Base-by-base conservation (phyloP, 129 eudicot species). In the Logfia minima region DNA sequence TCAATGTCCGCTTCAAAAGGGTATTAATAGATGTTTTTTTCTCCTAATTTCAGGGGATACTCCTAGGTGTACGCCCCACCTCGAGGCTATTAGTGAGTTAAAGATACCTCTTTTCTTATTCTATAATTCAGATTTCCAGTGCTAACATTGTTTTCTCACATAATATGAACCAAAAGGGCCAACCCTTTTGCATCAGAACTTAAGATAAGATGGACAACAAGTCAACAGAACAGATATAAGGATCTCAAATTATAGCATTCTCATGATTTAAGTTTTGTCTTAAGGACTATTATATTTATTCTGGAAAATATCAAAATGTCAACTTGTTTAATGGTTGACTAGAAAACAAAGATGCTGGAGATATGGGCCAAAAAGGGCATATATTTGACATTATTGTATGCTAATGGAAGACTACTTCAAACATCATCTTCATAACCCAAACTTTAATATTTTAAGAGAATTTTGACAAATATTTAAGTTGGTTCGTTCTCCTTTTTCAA, bases 321-420 rank as follows among this genome's bases (percentile, higher is more conserved):
- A 80, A 80, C 80, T 80, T 80, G 80, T 68, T 74, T 80, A 67
- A 74, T 80, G 80, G 76, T 80, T 74, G 84, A 80, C 41, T 35
- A 35, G 8, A 35, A 2, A 6, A 35, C 7, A 35, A 1, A 35
- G 37, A 34, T 34, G 37, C 84, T 34, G 28, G 22, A 26, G 29
- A 55, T 21, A 24, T 66, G 70, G 69, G 79, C 65, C 63, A 41
- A 74, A 80, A 80, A 67, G 65, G 29, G n/a, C n/a, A 67, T 60
- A 67, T n/a, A 58, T 14, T 43, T 31, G 80, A 74, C 70, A 56
- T 48, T 77, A 56, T 65, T 66, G 67, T 14, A 55, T 39, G 62
- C 17, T 56, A 73, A 74, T 80, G 76, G 80, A 41, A 41, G 84
- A 80, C 84, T 59, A 59, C 37, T 80, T 80, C 84, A 80, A 80